These are phyloP conservation scores for Ophiocordyceps unilateralis DNA, from an alignment of 2,329 filamentous ascomycete genomes.

Conservation along the genomic window DNA sequence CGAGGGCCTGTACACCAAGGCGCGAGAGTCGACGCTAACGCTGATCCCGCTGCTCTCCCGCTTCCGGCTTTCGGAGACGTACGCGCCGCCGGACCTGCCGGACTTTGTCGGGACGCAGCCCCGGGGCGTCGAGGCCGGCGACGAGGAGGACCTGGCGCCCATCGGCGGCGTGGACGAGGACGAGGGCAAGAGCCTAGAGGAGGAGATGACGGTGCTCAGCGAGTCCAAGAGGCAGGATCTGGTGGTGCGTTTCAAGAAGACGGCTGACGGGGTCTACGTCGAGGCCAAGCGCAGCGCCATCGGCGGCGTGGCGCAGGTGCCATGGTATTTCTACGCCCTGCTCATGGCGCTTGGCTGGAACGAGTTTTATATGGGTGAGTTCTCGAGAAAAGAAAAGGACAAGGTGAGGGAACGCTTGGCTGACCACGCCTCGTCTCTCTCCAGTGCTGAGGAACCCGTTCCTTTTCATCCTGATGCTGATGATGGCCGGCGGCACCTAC, in stretches of 20 bases:
- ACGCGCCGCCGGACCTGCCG: conserved; percentile 63
- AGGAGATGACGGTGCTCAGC: conserved; percentile 89
- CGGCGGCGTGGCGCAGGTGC: conserved; percentile 84
- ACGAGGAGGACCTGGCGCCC: conserved; percentile 76
- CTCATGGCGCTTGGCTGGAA: conserved; percentile 95
- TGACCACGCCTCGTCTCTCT: not conserved
- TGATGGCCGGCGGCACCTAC: conserved; percentile 63
- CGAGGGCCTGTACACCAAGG: conserved; percentile 83
- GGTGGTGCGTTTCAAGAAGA: conserved; percentile 93
- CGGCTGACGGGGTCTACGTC: conserved; percentile 91
- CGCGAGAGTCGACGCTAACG: conserved; percentile 78
- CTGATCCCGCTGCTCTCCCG: conserved; percentile 77
- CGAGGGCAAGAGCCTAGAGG: conserved; percentile 82
- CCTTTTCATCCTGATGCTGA: conserved; percentile 76
- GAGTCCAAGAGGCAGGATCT: conserved; percentile 85
- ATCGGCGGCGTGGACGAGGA: conserved; percentile 93
- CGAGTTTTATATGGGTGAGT: conserved; percentile 80
- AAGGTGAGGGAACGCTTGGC: too few relatives aligned
- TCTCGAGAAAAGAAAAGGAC: too few relatives aligned
- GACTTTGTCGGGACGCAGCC: conserved; percentile 71
- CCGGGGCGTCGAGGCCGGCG: conserved; percentile 53
- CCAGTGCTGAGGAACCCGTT: conserved; percentile 83
- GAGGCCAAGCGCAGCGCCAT: conserved; percentile 96
- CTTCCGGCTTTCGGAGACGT: conserved; percentile 63
- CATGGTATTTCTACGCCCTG: conserved; percentile 83